A percentile compares a stretch with the other conserved stretches of the same genome.
Conservation (phyloP, 306 rosid genomes). For the Corylus heterophylla region DNA sequence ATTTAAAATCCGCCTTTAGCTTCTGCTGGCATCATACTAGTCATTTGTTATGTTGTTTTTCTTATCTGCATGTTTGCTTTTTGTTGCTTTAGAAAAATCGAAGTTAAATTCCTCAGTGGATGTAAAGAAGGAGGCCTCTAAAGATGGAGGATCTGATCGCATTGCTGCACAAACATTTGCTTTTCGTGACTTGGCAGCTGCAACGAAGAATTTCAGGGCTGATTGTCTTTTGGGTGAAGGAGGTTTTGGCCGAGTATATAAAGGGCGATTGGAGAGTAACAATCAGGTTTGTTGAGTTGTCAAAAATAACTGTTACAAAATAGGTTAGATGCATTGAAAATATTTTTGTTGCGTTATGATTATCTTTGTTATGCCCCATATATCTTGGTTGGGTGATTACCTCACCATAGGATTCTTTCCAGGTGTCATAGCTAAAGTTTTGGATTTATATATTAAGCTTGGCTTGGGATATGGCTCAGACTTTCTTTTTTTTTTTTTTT, state of each 20-base stretch:
- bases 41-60: background rate
- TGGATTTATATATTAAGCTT: background rate
- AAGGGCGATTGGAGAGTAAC: conserved; percentile 53
- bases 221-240: conserved; percentile 63
- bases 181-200: conserved; percentile 58
- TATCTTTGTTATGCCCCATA: background rate
- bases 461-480: background rate
- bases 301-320: background rate
- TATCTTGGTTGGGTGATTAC: background rate
- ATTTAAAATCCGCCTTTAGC: background rate
- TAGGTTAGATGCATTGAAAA: background rate
- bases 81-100: conserved; percentile 27
- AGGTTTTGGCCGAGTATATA: conserved; percentile 62
- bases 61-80: background rate
- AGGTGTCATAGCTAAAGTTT: background rate
- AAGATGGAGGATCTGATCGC: conserved; percentile 39
- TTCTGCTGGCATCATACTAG: background rate
- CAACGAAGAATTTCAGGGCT: conserved; percentile 55
- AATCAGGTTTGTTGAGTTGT: conserved; percentile 38
- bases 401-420: background rate
- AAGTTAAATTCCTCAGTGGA: conserved; percentile 24
- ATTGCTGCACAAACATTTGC: conserved; percentile 59
- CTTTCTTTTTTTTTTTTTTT: background rate
- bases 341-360: background rate
- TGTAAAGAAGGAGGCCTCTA: conserved; percentile 34